These are phyloP conservation scores for Penicillium freii DNA, from an alignment of 2,329 filamentous ascomycete species.

Conservation along the genomic window DNA sequence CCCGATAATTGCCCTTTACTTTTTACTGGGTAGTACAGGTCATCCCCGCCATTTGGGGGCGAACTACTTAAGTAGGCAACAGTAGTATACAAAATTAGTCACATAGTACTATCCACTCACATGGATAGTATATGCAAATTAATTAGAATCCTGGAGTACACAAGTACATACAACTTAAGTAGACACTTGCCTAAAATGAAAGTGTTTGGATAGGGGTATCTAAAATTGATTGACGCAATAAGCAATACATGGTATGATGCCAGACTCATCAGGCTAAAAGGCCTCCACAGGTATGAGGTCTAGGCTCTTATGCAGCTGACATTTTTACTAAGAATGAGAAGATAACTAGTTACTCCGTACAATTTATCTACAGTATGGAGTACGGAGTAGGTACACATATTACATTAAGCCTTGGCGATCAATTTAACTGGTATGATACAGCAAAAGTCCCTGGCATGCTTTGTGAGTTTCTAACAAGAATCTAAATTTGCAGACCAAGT, in stretches of 20 bases:
- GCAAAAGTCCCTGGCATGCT: conserved; percentile 18
- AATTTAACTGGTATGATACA: conserved; percentile 1
- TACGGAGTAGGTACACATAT: too few species aligned
- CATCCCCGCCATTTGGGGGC: conserved; percentile 5
- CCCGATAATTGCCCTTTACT: not conserved
- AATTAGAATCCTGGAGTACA: not conserved
- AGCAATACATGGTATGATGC: conserved; percentile 7
- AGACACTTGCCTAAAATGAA: conserved; percentile 1
- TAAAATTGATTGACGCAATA: conserved; percentile 16
- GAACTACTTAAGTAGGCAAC: not conserved
- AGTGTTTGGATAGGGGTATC: conserved; percentile 7
- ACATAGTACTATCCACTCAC: not conserved
- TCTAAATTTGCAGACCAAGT: not conserved
- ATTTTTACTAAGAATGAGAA: conserved; percentile 5
- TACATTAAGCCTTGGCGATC: not conserved
- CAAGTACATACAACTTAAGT: not conserved
- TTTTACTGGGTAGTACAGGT: conserved; percentile 3
- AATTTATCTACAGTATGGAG: not conserved
- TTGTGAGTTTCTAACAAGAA: conserved; percentile 6
- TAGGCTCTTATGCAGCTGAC: not conserved
- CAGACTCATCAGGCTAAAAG: conserved; percentile 9
- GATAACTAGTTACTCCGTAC: not conserved
- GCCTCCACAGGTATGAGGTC: not conserved
- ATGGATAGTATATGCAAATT: not conserved
- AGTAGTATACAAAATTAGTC: not conserved